phyloP scores from a whole-genome alignment of 306 rosid genomes.

The Hippophae rhamnoides region DNA sequence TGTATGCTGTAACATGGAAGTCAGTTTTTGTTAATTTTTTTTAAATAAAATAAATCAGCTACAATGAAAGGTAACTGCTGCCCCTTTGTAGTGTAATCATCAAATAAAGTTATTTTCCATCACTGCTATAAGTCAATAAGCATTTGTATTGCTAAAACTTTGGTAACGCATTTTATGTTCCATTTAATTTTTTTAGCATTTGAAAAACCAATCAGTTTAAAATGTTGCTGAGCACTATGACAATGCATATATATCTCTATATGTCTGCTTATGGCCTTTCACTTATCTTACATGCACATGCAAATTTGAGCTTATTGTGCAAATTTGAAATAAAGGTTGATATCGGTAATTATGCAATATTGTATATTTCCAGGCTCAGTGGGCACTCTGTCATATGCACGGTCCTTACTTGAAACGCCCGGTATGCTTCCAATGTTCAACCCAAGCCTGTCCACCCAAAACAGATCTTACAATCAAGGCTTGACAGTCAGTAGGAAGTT shows the following conservation, averaged over 20 bases:
- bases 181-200: not conserved
- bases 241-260: not conserved
- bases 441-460: conserved; percentile 21
- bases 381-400: conserved; percentile 40
- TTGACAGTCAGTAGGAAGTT: conserved; percentile 37
- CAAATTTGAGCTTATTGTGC: not conserved
- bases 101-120: too few relatives aligned
- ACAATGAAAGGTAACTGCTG: too few relatives aligned
- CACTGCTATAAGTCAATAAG: not conserved
- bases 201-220: not conserved
- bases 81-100: too few relatives aligned
- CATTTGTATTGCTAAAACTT: not conserved
- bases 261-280: not conserved
- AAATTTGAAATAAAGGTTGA: not conserved
- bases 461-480: conserved; percentile 33
- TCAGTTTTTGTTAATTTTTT: too few relatives aligned
- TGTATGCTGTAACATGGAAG: too few relatives aligned
- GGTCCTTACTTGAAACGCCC: conserved; percentile 51
- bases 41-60: too few relatives aligned
- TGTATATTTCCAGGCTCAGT: conserved; percentile 44
- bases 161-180: not conserved
- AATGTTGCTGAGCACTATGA: not conserved
- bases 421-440: conserved; percentile 33
- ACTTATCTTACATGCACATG: not conserved
- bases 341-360: conserved; percentile 15